Conservation (phyloP, 1,139 yeast genomes). For the Groenewaldozyma auringiensis region DNA sequence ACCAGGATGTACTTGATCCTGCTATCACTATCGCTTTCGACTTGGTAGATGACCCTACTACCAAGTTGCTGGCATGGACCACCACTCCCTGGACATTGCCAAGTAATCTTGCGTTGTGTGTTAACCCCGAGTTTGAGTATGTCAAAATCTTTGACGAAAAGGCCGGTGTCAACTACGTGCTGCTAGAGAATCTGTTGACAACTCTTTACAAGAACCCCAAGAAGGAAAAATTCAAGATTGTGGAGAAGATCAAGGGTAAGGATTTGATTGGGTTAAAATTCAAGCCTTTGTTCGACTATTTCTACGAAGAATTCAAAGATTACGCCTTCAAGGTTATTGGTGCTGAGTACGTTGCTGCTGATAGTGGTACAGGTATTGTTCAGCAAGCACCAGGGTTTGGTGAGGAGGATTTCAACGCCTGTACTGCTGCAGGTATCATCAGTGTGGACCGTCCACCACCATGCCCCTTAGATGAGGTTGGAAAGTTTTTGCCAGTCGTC, state of each 20-base stretch:
- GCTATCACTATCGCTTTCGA: slow-evolving; percentile 92
- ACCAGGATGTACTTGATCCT: slow-evolving; percentile 95
- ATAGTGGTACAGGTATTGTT: slow-evolving; percentile 98
- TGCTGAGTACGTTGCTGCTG: slow-evolving; percentile 81
- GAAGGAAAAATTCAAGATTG: slow-evolving; percentile 75
- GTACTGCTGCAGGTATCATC: slow-evolving; percentile 68
- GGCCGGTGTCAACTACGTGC: slow-evolving; percentile 67
- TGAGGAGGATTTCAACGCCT: slow-evolving; percentile 92
- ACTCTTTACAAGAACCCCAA: slow-evolving; percentile 91
- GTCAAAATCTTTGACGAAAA: slow-evolving; percentile 88
- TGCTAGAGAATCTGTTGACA: slow-evolving; percentile 72
- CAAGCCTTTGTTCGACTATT: slow-evolving; percentile 76
- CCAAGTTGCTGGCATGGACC: slow-evolving; percentile 93
- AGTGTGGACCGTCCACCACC: slow-evolving; percentile 68
- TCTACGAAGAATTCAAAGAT: slow-evolving; percentile 64
- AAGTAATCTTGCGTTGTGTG: slow-evolving; percentile 85
- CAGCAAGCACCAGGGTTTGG: slow-evolving; percentile 99
- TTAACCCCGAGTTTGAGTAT: slow-evolving; percentile 84
- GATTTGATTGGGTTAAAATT: slow-evolving; percentile 73
- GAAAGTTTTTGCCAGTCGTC: slow-evolving; percentile 70
- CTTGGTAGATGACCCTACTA: slow-evolving; percentile 67
- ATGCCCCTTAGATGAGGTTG: slow-evolving; percentile 89
- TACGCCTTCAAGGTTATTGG: slow-evolving; percentile 69
- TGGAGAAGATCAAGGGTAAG: slow-evolving; percentile 71
- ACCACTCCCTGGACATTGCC: slow-evolving; percentile 99